Evolutionary conservation across 345 rosid species (phyloP).

Genomic region (Populus alba): DNA sequence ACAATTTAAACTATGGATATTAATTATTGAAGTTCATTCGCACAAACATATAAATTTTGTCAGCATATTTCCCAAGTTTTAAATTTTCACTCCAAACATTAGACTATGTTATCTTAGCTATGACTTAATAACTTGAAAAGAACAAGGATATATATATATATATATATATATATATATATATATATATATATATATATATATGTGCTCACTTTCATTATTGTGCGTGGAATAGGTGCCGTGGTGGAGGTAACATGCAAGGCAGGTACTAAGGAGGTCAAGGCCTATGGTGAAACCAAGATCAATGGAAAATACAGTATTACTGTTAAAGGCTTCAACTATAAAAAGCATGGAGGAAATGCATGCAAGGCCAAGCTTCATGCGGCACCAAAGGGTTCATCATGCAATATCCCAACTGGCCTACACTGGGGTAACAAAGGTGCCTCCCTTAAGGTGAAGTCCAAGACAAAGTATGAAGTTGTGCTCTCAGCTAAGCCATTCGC

Average conservation of each 20-base stretch:
- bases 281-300: slow-evolving; percentile 31
- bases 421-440: slow-evolving; percentile 27
- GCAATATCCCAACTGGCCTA: slow-evolving; percentile 24
- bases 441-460: slow-evolving; percentile 20
- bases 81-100: not conserved
- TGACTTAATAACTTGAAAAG: not conserved
- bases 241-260: slow-evolving; percentile 34
- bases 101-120: not conserved
- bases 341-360: slow-evolving; percentile 25
- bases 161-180: no score
- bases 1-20: not conserved
- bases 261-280: slow-evolving; percentile 19
- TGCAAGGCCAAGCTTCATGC: slow-evolving; percentile 36
- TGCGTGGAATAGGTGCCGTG: slow-evolving; percentile 15
- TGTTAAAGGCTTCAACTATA: slow-evolving; percentile 21
- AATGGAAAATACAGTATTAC: slow-evolving; percentile 31
- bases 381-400: slow-evolving; percentile 24
- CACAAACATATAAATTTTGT: no score
- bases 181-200: no score
- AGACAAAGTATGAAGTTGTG: slow-evolving; percentile 20
- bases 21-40: not conserved
- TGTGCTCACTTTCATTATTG: not conserved
- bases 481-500: slow-evolving; percentile 30
- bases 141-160: no score
- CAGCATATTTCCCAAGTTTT: not conserved